Evolutionary conservation across 2,329 filamentous ascomycete genomes (phyloP), one percentile per base, ranked within the genome.

Genomic region (Clonostachys rosea): DNA sequence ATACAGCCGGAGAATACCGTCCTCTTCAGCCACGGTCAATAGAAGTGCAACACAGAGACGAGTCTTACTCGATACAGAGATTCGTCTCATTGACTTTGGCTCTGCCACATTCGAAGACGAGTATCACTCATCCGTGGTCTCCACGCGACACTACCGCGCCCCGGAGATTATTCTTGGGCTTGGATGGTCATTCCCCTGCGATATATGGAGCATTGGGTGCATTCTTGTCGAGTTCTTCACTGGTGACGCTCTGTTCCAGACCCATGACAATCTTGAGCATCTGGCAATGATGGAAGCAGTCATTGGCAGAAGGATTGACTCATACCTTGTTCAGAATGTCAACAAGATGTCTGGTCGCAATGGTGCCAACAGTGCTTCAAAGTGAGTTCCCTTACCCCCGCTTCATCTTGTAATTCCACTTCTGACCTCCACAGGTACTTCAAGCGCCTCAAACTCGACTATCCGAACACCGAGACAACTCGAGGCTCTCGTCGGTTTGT

Each of bases 261-360:
- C 84, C 2, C 84, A 87, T 55, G 84, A 87, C 54, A 87, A 87
- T 50, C 70, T 87, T 20, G 84, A 87, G 61, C 84, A 87, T 59
- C 66, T 87, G 45, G 84, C 84, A n/a, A 87, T 87, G 84, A 87
- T 87, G 83, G 83, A 86, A 57, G 80, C 78, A 34, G 83, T 87
- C 8, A 80, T 82, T 46, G 80, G 79, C 44, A 65, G 67, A 18
- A 71, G 76, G 44, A 79, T 87, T 45, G 83, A 86, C 51, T 65
- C 66, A 0, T 70, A 78, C 50, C 73, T 87, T 6, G 76, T 87
- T 5, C 65, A 68, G 44, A 46, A 58, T 11, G 62, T 69, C 16
- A 69, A 69, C 53, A 75, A 78, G 56, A 79, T 79, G 66, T 69
- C 74, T 10, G 75, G 75, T 2, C 69, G 81, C 48, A 39, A 39